A percentile compares a stretch with the other conserved stretches of the same genome.
These are phyloP conservation scores for Solanum commersonii DNA, from an alignment of 257 asterid genomes.

Conservation along the genomic window DNA sequence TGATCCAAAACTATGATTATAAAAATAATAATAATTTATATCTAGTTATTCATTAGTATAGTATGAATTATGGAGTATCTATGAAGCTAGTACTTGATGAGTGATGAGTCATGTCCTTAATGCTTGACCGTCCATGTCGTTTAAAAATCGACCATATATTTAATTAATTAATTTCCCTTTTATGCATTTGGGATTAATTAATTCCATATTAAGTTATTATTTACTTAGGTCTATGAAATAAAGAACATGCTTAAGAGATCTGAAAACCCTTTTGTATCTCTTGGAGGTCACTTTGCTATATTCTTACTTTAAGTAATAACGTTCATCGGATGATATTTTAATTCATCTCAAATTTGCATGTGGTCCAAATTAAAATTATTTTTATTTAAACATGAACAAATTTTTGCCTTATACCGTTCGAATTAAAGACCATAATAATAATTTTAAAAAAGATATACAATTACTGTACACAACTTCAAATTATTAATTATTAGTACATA, in stretches of 20 bases:
- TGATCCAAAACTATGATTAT: neutral
- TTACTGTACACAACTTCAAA: neutral
- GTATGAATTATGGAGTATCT: neutral
- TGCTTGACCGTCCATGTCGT: slow-evolving; percentile 3
- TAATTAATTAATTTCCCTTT: neutral
- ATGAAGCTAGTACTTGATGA: neutral
- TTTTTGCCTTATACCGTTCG: neutral
- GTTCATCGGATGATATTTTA: neutral
- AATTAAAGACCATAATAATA: neutral
- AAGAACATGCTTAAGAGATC: slow-evolving; percentile 3
- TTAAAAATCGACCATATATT: neutral
- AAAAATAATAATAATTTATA: neutral
- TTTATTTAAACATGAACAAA: neutral
- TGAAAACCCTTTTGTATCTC: neutral
- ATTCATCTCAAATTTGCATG: neutral
- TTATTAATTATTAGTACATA: neutral
- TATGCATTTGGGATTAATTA: neutral
- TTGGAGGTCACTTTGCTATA: neutral
- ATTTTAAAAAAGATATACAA: neutral
- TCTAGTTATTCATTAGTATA: neutral
- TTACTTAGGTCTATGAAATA: neutral
- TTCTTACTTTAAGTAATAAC: neutral
- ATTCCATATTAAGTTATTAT: neutral
- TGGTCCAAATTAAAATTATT: neutral
- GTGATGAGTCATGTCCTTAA: neutral